These are phyloP conservation scores for Neurospora hispaniola DNA, from an alignment of 495 filamentous ascomycete species.

Conservation along the genomic window DNA sequence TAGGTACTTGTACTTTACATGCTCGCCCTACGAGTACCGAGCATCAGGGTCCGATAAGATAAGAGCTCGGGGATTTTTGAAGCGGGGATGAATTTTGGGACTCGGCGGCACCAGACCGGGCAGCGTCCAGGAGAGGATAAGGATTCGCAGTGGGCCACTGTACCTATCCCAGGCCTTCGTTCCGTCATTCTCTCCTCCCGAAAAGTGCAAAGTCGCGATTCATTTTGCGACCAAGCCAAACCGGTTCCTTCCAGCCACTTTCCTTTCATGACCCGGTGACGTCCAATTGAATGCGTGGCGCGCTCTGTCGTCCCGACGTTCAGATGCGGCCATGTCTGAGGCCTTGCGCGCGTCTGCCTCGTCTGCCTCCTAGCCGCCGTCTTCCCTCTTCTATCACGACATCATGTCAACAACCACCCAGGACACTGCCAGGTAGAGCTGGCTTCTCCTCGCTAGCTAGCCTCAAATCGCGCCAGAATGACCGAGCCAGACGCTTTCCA, in stretches of 20 bases:
- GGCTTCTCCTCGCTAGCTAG: not conserved
- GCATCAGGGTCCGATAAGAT: not conserved
- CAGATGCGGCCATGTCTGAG: conserved; percentile 25
- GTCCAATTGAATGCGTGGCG: conserved; percentile 21
- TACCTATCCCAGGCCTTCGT: not conserved
- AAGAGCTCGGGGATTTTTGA: conserved; percentile 5
- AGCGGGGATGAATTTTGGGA: conserved; percentile 4
- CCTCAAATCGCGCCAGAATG: not conserved
- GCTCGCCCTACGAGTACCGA: not conserved
- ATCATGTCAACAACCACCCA: not conserved
- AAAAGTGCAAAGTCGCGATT: not conserved
- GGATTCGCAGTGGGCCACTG: not conserved
- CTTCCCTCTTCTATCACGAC: not conserved
- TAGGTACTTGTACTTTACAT: not conserved
- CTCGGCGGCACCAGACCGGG: not conserved
- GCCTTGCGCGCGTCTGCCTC: conserved; percentile 6
- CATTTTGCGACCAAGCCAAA: not conserved
- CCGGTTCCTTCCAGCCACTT: not conserved
- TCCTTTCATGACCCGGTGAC: conserved; percentile 7
- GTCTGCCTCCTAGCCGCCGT: conserved; percentile 6
- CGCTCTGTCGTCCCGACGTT: conserved; percentile 11
- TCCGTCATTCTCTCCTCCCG: not conserved
- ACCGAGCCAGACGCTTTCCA: not conserved
- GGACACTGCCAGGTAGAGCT: not conserved
- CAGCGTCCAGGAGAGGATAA: not conserved